These are phyloP conservation scores for Coemansia sp. DNA, from an alignment of 192 early-diverging fungal species.

Conservation along the genomic window DNA sequence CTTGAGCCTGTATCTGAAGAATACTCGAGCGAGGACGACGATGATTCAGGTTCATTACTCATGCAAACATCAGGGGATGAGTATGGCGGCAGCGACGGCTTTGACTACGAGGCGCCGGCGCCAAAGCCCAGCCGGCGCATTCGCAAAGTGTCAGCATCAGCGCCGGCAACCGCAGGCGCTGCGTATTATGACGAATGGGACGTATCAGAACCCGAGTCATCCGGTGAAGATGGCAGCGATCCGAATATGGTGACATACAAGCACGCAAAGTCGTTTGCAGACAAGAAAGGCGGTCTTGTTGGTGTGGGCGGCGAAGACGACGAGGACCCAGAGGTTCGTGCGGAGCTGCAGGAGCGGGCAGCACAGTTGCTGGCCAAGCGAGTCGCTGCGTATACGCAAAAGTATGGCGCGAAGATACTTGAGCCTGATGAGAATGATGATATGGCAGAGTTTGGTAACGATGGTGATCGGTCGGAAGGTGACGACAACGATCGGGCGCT, in stretches of 20 bases:
- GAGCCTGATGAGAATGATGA: background rate
- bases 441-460: background rate
- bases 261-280: slow-evolving; percentile 8
- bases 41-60: background rate
- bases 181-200: background rate
- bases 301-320: slow-evolving; percentile 6
- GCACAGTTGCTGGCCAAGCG: slow-evolving; percentile 34
- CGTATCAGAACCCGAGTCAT: background rate
- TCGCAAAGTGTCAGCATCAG: background rate
- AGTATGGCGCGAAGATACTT: slow-evolving; percentile 32
- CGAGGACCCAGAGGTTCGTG: slow-evolving; percentile 15
- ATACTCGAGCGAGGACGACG: slow-evolving; percentile 9
- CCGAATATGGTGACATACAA: slow-evolving; percentile 14
- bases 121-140: background rate
- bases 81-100: slow-evolving; percentile 1
- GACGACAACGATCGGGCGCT: no score
- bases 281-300: background rate
- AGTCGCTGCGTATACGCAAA: slow-evolving; percentile 37
- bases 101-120: background rate
- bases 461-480: background rate
- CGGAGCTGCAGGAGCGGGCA: slow-evolving; percentile 24
- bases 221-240: background rate
- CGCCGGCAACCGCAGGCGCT: background rate
- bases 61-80: background rate
- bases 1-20: slow-evolving; percentile 15